Conservation (phyloP, 129 eudicot species). For the Lonicera japonica region DNA sequence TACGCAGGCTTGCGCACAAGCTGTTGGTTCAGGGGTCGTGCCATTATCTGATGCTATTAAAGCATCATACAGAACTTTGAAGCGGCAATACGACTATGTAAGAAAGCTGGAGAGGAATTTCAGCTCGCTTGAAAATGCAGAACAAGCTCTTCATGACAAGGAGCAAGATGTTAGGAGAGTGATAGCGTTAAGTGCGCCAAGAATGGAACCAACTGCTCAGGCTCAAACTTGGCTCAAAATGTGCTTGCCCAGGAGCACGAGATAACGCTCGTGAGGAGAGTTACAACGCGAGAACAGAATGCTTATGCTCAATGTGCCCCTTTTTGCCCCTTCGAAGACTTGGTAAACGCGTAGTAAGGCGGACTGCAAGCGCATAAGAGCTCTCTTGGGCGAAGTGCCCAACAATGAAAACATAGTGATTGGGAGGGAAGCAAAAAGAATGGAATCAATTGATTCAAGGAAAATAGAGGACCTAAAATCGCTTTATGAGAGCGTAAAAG, state of each 20-base stretch:
- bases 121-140: background rate
- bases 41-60: background rate
- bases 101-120: background rate
- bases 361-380: background rate
- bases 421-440: background rate
- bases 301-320: background rate
- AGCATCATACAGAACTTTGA: background rate
- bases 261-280: background rate
- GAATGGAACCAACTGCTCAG: background rate
- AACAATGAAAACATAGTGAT: background rate
- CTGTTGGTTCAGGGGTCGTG: constrained; percentile 1
- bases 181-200: background rate
- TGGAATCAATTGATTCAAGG: background rate
- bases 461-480: background rate
- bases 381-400: background rate
- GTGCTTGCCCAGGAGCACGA: background rate
- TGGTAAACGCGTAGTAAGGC: background rate
- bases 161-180: background rate
- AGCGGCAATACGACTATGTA: background rate
- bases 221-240: background rate
- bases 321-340: background rate
- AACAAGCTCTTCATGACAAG: background rate
- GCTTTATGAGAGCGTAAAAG: background rate
- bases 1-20: no score
- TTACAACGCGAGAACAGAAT: background rate